Percentiles rank a stretch among this genome's conserved stretches.
Conservation (phyloP, 371 early-diverging fungal genomes). For the Apophysomyces sp. region DNA sequence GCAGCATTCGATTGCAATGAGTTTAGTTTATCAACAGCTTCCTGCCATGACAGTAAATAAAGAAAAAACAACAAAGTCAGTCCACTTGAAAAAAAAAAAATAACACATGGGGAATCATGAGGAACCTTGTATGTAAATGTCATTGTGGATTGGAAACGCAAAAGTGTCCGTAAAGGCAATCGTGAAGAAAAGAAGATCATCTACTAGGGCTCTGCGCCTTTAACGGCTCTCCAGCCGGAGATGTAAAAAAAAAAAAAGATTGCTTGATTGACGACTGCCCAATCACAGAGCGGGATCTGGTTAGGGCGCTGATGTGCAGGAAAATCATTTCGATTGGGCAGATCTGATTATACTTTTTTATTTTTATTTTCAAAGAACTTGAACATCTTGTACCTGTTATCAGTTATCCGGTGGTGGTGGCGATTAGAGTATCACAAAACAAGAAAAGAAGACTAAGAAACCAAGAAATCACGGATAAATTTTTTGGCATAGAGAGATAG, state of each 20-base stretch:
- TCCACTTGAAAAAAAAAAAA: too few relatives aligned
- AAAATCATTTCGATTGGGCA: too few relatives aligned
- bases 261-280: not conserved
- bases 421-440: too few relatives aligned
- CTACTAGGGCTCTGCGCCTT: not conserved
- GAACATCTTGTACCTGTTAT: too few relatives aligned
- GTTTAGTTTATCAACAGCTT: conserved; percentile 77
- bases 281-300: not conserved
- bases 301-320: too few relatives aligned
- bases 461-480: too few relatives aligned
- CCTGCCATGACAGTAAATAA: conserved; percentile 32
- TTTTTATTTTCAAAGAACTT: too few relatives aligned
- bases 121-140: conserved; percentile 9
- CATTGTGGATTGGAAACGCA: conserved; percentile 9
- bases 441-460: too few relatives aligned
- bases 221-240: not conserved
- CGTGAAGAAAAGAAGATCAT: not conserved
- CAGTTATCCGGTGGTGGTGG: too few relatives aligned
- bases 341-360: too few relatives aligned
- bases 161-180: not conserved
- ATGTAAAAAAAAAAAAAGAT: not conserved
- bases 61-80: too few relatives aligned
- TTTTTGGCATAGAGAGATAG: too few relatives aligned
- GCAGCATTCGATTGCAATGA: conserved; percentile 81
- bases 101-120: not conserved